Evolutionary conservation across 805 yeast genomes (phyloP), one percentile per base, ranked within the genome.

Genomic region (Citeromyces nyonsensis): DNA sequence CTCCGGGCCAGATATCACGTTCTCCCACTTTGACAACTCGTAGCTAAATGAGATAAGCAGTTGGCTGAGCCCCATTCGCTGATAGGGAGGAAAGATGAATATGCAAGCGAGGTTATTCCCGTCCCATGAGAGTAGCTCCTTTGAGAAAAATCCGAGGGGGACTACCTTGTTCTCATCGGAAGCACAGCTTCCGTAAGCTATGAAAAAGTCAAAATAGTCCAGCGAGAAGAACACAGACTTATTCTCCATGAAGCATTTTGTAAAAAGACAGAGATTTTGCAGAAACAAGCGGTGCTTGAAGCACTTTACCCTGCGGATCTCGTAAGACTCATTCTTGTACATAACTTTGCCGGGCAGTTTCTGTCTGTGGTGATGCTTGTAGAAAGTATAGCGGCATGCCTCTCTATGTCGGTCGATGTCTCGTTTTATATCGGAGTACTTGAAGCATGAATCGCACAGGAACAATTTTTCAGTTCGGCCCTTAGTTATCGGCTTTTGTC

Each of bases 141-240:
- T 81, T 10, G 96, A 85, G 46, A 84, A 91, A 48, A 84, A 91
- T 1, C 96, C 98, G 77, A 86, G 75, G 2, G 88, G 86, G 49
- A 41, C 54, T 40, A 38, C 59, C 33, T 32, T 44, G 2, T 55
- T 55, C 25, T 48, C 46, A 15, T 59, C 57, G 2, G 51, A 51
- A 18, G 22, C 22, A 18, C 22, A 18, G 22, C 22, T 18, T 15
- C 80, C 77, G 47, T 77, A 82, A 3, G 75, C 59, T 18, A 84
- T 63, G 49, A 74, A 91, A 51, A 84, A 83, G 38, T 81, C 86
- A 52, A 80, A 88, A 35, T 69, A 66, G 25, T 80, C 86, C 3
- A 84, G 71, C 25, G 74, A 67, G 54, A 79, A 88, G 51, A 74
- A 83, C 24, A 88, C 77, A 0, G 94, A 82, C 53, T 91, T 91